Conservation (phyloP, 2,329 filamentous ascomycete genomes). For the Trichoderma sp. region DNA sequence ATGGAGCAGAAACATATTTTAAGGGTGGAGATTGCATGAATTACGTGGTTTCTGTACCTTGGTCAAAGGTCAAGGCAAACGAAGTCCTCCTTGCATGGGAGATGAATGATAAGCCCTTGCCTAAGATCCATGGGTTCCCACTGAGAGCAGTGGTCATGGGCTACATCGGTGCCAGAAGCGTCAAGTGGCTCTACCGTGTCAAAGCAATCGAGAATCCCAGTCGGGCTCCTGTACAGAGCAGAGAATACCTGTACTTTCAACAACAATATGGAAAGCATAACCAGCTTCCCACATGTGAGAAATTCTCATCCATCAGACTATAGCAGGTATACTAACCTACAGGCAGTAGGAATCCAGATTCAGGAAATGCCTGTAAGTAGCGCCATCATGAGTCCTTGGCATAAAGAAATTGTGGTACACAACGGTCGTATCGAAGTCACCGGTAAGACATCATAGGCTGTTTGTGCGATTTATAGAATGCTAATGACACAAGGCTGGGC, state of each 20-base stretch:
- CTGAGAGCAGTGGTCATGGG: constrained; percentile 61
- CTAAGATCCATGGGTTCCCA: constrained; percentile 63
- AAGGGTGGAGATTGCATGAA: constrained; percentile 64
- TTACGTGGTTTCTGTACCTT: constrained; percentile 65
- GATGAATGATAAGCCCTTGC: constrained; percentile 65
- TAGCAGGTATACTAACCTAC: not conserved
- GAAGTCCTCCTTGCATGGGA: constrained; percentile 68
- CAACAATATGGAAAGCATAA: constrained; percentile 69
- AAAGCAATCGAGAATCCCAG: constrained; percentile 57
- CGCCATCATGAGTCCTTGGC: constrained; percentile 62
- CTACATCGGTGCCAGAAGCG: constrained; percentile 64
- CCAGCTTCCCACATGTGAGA: not conserved
- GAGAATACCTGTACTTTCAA: constrained; percentile 67
- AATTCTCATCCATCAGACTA: not conserved
- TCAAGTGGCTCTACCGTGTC: constrained; percentile 62
- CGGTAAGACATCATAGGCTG: not conserved
- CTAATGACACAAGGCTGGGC: constrained; percentile 47
- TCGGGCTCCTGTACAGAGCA: constrained; percentile 59
- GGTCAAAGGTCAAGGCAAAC: constrained; percentile 62
- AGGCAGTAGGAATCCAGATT: constrained; percentile 60
- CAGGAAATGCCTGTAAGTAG: constrained; percentile 69
- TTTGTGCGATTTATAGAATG: not conserved
- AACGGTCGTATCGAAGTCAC: constrained; percentile 48
- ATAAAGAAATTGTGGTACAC: constrained; percentile 60
- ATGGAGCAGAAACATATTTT: constrained; percentile 70